Evolutionary conservation across 768 basidiomycete species (phyloP), one percentile per base, ranked within the genome.

Genomic region (Lactifluus rugatus): DNA sequence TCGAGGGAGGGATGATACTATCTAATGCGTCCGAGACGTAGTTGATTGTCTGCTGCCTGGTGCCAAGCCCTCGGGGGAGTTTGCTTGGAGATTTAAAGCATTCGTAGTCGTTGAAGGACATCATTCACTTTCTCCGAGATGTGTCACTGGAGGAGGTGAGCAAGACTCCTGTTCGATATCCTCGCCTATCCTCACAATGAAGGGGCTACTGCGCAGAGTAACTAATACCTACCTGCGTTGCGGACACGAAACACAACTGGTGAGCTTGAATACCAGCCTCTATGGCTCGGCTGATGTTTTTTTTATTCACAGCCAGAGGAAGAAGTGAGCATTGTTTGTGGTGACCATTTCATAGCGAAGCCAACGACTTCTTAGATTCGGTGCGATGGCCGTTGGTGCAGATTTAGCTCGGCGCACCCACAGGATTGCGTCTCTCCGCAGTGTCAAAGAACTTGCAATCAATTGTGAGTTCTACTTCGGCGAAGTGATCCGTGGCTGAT

Each of bases 131-230:
- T 57, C 49, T 63, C 54, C 61, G 51, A 52, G 28, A 89, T 89
- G 87, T 89, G 87, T 68, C 77, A 74, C 69, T 83, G 77, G 78
- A 79, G 85, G 75, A 83, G 85, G 87, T 88, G 62, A 66, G 77
- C 66, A 19, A 46, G 47, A n/a, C 47, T 50, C 54, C 39, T 57
- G 36, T 53, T 46, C 36, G 25, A 50, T 48, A 23, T 54, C 62
- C 44, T 49, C 39, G 49, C 46, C 50, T 34, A 58, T 62, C 52
- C 58, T 67, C 55, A 52, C 62, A 41, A 46, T 25, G 63, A 61
- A 53, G 28, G 47, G 65, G 63, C 61, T 58, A 42, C 58, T 51
- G 50, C 51, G 41, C 66, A 89, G 87, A 70, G 83, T 89, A 58
- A 80, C 79, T 65, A 78, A 84, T 64, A 76, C 73, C 37, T 89